Conservation (phyloP, 2,329 filamentous ascomycete species). For the Neocucurbitaria cava region DNA sequence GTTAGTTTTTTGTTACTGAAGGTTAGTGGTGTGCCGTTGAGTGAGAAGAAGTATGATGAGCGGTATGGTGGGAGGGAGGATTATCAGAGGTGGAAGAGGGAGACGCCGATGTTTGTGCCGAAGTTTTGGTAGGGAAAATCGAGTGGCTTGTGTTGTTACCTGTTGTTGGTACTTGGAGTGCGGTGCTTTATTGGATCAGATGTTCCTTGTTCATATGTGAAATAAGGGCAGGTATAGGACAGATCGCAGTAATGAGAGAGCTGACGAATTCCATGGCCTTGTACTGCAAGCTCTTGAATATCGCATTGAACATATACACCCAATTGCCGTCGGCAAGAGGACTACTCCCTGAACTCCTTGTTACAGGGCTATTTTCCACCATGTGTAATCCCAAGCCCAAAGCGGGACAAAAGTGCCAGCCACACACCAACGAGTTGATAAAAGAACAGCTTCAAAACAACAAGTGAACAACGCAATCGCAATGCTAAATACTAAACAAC, state of each 20-base stretch:
- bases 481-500: slow-evolving; percentile 2
- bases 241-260: too few species aligned
- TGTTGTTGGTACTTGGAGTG: too few species aligned
- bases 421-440: not conserved
- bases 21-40: slow-evolving; percentile 69
- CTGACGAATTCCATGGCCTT: too few species aligned
- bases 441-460: too few species aligned
- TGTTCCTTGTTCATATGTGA: too few species aligned
- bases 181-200: too few species aligned
- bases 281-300: not conserved
- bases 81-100: slow-evolving; percentile 71
- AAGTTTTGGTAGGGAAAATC: slow-evolving; percentile 55
- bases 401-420: not conserved
- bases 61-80: slow-evolving; percentile 68
- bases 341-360: not conserved
- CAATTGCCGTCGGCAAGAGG: not conserved
- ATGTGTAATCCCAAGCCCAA: not conserved
- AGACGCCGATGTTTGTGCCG: slow-evolving; percentile 70
- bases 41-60: slow-evolving; percentile 73
- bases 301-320: too few species aligned
- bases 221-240: too few species aligned
- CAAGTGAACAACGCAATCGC: not conserved
- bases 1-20: slow-evolving; percentile 68
- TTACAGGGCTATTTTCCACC: not conserved
- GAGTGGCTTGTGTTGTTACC: too few species aligned